Conservation (phyloP, 2,329 filamentous ascomycete species). For the Escovopsis sp. region DNA sequence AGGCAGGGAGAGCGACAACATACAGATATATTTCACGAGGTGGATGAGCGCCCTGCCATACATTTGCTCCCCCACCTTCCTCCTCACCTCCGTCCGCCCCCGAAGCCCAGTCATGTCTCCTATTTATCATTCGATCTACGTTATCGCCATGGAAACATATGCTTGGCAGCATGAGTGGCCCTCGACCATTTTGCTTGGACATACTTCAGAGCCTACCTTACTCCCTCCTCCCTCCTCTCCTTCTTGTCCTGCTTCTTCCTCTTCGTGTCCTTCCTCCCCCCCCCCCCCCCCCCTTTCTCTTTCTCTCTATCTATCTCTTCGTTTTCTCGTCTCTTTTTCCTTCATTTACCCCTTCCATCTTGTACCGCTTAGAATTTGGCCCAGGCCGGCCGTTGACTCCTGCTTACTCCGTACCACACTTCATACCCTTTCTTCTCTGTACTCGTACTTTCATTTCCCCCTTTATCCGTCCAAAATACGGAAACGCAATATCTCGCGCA, state of each 20-base stretch:
- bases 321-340: too few relatives aligned
- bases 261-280: conserved; percentile 11
- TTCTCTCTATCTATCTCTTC: too few relatives aligned
- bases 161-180: conserved; percentile 12
- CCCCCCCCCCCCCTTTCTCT: too few relatives aligned
- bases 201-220: conserved; percentile 16
- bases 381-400: conserved; percentile 16
- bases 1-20: too few relatives aligned
- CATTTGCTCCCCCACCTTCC: too few relatives aligned
- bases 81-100: too few relatives aligned
- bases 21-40: too few relatives aligned
- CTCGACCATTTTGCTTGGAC: conserved; percentile 16
- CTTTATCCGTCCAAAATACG: conserved; percentile 2
- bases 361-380: conserved; percentile 21
- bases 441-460: too few relatives aligned
- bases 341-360: conserved; percentile 5
- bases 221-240: conserved; percentile 11
- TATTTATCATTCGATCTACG: conserved; percentile 1
- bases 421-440: too few relatives aligned
- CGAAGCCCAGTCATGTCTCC: too few relatives aligned
- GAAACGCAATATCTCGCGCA: conserved; percentile 18
- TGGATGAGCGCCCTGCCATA: too few relatives aligned
- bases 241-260: not conserved
- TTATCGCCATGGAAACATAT: not conserved
- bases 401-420: too few relatives aligned